Percentiles rank a stretch among this genome's conserved stretches.
These are phyloP conservation scores for Yueomyces sp. DNA, from an alignment of 805 yeast species.

Conservation along the genomic window DNA sequence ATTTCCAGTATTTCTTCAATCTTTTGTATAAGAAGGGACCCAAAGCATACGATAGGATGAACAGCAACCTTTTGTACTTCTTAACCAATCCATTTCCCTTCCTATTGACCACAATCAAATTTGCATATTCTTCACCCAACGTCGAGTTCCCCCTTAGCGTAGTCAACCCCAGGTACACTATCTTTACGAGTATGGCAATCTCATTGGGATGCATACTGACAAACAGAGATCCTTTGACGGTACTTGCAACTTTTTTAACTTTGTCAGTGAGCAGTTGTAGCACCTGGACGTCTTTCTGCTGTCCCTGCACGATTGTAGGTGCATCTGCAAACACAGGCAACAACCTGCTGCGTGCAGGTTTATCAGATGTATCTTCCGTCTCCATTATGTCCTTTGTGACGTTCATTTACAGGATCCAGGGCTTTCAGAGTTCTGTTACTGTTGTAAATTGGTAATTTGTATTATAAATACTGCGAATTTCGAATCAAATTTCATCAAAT, in stretches of 20 bases:
- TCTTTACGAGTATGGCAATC: conserved; percentile 41
- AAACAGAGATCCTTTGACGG: conserved; percentile 47
- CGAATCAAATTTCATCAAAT: no score
- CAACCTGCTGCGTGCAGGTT: not conserved
- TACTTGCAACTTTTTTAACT: conserved; percentile 41
- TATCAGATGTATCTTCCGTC: not conserved
- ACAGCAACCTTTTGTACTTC: conserved; percentile 36
- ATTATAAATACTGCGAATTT: no score
- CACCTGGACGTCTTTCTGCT: conserved; percentile 77
- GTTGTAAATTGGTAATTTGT: no score
- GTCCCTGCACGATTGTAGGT: conserved; percentile 79
- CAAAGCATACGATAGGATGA: conserved; percentile 44
- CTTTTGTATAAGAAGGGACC: conserved; percentile 42
- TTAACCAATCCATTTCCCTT: conserved; percentile 39
- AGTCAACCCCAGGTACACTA: conserved; percentile 58
- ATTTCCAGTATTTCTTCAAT: conserved; percentile 3
- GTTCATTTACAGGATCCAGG: no score
- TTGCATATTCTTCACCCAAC: conserved; percentile 90
- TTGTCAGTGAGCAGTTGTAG: conserved; percentile 41
- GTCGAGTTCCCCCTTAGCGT: conserved; percentile 70
- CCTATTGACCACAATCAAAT: conserved; percentile 49
- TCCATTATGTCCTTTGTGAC: no score
- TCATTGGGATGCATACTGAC: conserved; percentile 51
- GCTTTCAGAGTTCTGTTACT: no score
- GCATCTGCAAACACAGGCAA: conserved; percentile 51